Evolutionary conservation across 257 asterid genomes (phyloP), one percentile per base, ranked within the genome.

Genomic region (Primulina tabacum): DNA sequence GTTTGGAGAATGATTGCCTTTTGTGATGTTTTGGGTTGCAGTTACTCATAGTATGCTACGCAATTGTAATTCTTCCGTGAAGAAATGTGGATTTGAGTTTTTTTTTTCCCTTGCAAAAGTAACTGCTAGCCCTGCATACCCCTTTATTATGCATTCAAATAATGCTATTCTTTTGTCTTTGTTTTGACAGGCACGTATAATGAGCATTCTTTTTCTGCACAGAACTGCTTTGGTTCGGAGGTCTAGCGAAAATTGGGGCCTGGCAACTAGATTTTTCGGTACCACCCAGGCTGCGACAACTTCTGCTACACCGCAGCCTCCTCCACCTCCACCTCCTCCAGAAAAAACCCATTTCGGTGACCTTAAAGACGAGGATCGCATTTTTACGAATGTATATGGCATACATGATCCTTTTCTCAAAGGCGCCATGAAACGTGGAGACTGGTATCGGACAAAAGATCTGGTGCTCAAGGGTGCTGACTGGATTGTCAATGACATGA

Each of bases 351-450:
- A 89, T 74, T 94, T 94, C 65, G 99, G 97, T 33, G 97, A 95
- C 81, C 88, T 94, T 62, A 94, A 88, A 77, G 99, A 94, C 65
- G 97, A 94, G 89, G 97, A 94, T 77, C 97, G 97, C 69, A 91
- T 94, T 76, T 94, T 94, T 80, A 91, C 99, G 4, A 94, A 94
- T 35, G 74, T 94, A 55, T 94, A 94, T 57, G 99, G 97, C 58
- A 72, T 94, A 65, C 90, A 94, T 40, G 99, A 94, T 62, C 97
- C 97, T 18, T 94, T 89, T 73, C 93, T 94, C 37, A 94, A 94
- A 77, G 97, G 97, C 28, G 99, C 97, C 74, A 82, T 91, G 96
- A 91, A 91, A 78, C 91, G 97, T 37, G 99, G 99, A 33, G 99
- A 94, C 81, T 94, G 99, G 99, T 67, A 94, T 83, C 77, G 97